A percentile compares a stretch with the other conserved stretches of the same genome.
Conservation (phyloP, 108 stramenopile genomes). For the Skeletonema tropicum region DNA sequence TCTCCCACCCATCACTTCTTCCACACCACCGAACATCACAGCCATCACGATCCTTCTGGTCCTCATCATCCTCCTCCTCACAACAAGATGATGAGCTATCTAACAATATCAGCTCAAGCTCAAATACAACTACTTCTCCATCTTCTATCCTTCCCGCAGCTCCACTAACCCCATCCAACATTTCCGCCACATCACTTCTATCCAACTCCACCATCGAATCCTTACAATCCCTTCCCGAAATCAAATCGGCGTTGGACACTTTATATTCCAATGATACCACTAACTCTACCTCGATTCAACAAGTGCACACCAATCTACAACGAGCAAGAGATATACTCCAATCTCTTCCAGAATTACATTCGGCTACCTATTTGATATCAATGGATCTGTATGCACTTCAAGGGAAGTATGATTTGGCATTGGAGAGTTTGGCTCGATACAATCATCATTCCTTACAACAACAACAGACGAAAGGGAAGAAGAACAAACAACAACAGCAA, state of each 20-base stretch:
- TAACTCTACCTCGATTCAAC: neutral
- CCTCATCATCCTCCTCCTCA: neutral
- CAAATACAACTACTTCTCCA: neutral
- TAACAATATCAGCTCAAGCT: neutral
- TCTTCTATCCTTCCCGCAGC: neutral
- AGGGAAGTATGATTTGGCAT: slow-evolving; percentile 30
- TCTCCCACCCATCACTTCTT: too few relatives aligned
- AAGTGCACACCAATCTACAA: slow-evolving; percentile 21
- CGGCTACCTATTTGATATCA: slow-evolving; percentile 20
- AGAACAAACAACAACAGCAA: neutral
- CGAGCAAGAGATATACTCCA: slow-evolving; percentile 39
- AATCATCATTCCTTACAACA: neutral
- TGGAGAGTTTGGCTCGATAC: slow-evolving; percentile 22
- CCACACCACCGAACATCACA: neutral
- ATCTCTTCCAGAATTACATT: slow-evolving; percentile 11
- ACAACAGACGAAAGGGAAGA: neutral
- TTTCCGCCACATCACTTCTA: slow-evolving; percentile 12
- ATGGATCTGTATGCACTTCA: slow-evolving; percentile 3
- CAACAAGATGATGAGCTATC: neutral
- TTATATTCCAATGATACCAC: slow-evolving; percentile 3
- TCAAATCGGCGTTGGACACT: slow-evolving; percentile 18
- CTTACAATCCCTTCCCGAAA: slow-evolving; percentile 26
- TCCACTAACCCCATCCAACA: slow-evolving; percentile 19
- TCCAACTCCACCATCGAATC: slow-evolving; percentile 14
- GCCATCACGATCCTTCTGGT: slow-evolving; percentile 6